phyloP scores from a whole-genome alignment of 2,329 filamentous ascomycete species.

The Verticillium alfalfae region DNA sequence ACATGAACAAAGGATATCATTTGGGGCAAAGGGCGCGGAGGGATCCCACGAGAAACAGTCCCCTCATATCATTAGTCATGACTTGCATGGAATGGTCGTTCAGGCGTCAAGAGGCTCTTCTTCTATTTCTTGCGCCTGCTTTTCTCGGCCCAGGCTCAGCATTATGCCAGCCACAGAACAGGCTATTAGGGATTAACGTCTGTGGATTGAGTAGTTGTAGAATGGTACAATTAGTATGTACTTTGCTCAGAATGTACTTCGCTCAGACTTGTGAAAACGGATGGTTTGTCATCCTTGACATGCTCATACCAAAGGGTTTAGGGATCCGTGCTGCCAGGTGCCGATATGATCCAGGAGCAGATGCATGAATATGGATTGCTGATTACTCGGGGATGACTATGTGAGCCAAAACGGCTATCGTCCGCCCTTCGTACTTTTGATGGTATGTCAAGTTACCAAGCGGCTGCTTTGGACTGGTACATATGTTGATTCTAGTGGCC shows the following conservation, averaged over 20 bases:
- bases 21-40: conserved; percentile 6
- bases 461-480: no score
- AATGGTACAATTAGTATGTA: background rate
- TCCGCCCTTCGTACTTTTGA: no score
- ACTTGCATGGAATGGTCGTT: conserved; percentile 13
- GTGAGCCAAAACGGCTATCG: no score
- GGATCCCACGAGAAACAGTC: conserved; percentile 1
- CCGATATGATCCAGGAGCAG: no score
- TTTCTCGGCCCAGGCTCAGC: background rate
- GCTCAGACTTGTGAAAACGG: no score
- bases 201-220: background rate
- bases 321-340: no score
- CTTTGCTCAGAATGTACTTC: background rate
- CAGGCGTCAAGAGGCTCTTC: conserved; percentile 10
- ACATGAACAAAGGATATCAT: background rate
- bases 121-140: background rate
- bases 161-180: background rate
- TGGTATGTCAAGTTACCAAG: no score
- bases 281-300: background rate
- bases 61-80: background rate
- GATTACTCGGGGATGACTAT: no score
- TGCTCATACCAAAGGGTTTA: no score
- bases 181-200: background rate
- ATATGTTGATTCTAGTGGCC: no score
- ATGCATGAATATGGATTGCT: no score